Evolutionary conservation across 805 yeast species (phyloP).

Genomic region (Saccharomyces paradoxus): DNA sequence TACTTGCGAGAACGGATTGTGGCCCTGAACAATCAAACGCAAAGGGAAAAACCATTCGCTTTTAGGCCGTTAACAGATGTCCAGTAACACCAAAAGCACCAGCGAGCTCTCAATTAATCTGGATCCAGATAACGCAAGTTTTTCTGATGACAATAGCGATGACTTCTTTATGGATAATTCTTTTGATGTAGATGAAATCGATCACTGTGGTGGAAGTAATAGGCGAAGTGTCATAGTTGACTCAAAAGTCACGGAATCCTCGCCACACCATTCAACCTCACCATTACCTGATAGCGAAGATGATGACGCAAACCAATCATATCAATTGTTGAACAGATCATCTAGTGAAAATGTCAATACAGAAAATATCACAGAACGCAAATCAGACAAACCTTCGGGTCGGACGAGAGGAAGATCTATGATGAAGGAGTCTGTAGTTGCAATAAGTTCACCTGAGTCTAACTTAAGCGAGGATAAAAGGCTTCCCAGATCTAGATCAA

Average conservation of each 20-base stretch:
- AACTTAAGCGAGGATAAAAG: neutral
- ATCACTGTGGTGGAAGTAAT: neutral
- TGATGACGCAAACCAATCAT: neutral
- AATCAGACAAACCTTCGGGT: neutral
- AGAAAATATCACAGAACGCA: neutral
- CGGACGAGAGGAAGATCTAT: neutral
- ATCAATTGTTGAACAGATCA: neutral
- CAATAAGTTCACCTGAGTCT: neutral
- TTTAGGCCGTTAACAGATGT: neutral
- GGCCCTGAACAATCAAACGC: neutral
- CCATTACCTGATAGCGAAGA: neutral
- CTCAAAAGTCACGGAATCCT: neutral
- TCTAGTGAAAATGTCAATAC: neutral
- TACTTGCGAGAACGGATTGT: neutral
- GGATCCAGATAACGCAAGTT: neutral
- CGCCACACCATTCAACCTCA: neutral
- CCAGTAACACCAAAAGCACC: neutral
- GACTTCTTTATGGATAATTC: conserved; percentile 9
- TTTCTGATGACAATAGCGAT: conserved; percentile 2
- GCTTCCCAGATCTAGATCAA: neutral
- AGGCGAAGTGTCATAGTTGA: neutral
- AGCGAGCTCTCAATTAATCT: neutral
- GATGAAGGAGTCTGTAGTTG: neutral
- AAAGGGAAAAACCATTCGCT: neutral
- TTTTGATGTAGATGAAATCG: conserved; percentile 3